Conservation (phyloP, 805 yeast genomes). For the Candida chauliodis region DNA sequence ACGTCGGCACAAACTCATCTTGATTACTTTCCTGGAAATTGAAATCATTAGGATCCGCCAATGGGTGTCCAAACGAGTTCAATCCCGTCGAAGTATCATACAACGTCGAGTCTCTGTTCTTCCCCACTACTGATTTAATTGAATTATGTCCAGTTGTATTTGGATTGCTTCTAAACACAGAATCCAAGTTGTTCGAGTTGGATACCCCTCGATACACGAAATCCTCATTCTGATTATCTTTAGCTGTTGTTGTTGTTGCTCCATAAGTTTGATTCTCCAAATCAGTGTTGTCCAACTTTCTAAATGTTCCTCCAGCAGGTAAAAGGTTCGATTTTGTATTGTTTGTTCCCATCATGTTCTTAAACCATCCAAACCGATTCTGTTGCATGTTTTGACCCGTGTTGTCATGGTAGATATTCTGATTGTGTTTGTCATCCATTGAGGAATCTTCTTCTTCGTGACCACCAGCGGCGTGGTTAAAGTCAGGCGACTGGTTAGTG, state of each 20-base stretch:
- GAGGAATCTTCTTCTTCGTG: constrained; percentile 16
- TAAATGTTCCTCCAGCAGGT: constrained; percentile 1
- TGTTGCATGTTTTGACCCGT: constrained; percentile 6
- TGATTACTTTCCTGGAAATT: constrained; percentile 16
- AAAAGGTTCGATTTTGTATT: constrained; percentile 2
- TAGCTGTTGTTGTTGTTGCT: constrained; percentile 8
- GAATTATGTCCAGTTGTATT: constrained; percentile 8
- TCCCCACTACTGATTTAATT: background rate
- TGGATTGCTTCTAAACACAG: constrained; percentile 28
- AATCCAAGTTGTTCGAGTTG: constrained; percentile 39
- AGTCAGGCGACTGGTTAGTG: constrained; percentile 43
- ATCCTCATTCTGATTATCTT: constrained; percentile 22
- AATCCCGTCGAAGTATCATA: constrained; percentile 14
- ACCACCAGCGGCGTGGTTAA: constrained; percentile 25
- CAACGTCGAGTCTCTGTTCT: background rate
- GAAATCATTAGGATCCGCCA: constrained; percentile 19
- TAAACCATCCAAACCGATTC: constrained; percentile 8
- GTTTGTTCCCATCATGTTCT: constrained; percentile 3
- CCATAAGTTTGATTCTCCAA: constrained; percentile 25
- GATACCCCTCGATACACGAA: constrained; percentile 43
- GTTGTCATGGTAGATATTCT: constrained; percentile 9
- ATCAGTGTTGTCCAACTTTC: constrained; percentile 17
- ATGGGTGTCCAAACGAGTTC: constrained; percentile 24
- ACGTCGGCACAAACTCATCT: constrained; percentile 4
- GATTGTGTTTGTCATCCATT: constrained; percentile 6